Evolutionary conservation across 148 eudicot species (phyloP), one percentile per base, ranked within the genome.

Genomic region (Silene conica): DNA sequence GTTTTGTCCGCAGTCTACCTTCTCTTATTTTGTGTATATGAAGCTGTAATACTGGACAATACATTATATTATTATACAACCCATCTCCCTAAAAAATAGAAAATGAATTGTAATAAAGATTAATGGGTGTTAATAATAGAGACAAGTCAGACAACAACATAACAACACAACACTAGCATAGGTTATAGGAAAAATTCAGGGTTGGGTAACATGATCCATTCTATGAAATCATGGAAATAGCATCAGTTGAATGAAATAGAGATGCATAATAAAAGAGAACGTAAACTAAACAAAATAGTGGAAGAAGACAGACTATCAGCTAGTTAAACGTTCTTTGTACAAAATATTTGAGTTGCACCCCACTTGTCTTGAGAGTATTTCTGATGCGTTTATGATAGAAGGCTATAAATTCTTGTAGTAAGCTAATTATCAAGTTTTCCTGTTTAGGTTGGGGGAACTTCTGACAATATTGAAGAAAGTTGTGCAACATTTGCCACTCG

Each of bases 401-500:
- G 18, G 50, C 65, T 14, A 46, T 22, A 34, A 19, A 34, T 60
- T 54, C 15, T 21, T 50, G 19, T 28, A 13, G 69, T 20, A 31
- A 21, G 19, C 67, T 75, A 25, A 50, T 20, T 50, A 50, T 13
- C 26, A 52, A 64, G 23, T 43, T 71, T 58, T 45, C 14, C 31
- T 81, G 50, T 54, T 73, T 73, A 92, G 99, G 99, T 95, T 22
- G 99, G 99, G 54, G 99, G 99, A 82, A 85, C 97, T 72, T 88
- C 94, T 25, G 96, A 92, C 75, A 95, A 95, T 73, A 87, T 95
- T 80, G 97, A 89, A 85, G 99, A 95, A 85, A 87, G 89, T 79
- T 95, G 99, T 85, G 97, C 83, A 57, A 95, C 86, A 67, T 95
- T 95, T 84, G 89, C 97, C 45, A 85, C 99, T 74, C 96, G 92